Conservation (phyloP, 805 yeast genomes). For the Ascoidea asiatica region DNA sequence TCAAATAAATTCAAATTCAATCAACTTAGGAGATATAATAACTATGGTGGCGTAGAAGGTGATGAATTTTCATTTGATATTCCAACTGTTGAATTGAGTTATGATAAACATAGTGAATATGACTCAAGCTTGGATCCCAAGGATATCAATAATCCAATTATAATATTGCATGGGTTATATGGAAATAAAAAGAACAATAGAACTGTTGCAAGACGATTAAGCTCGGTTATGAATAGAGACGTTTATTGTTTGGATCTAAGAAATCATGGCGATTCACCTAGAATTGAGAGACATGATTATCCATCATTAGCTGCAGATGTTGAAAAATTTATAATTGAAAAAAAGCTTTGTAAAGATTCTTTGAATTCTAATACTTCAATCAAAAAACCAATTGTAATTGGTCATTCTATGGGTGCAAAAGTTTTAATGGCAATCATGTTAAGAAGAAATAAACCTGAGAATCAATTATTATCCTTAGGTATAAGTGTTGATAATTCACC, state of each 20-base stretch:
- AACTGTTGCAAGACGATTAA: constrained; percentile 53
- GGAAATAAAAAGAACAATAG: constrained; percentile 77
- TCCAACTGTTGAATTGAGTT: no score
- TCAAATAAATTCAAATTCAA: no score
- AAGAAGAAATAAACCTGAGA: constrained; percentile 48
- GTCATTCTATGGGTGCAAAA: constrained; percentile 92
- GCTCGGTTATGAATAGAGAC: constrained; percentile 34
- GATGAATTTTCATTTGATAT: no score
- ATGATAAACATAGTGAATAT: no score
- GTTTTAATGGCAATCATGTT: constrained; percentile 80
- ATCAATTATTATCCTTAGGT: constrained; percentile 43
- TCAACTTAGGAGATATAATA: no score
- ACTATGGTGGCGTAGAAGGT: no score
- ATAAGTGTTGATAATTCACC: constrained; percentile 90
- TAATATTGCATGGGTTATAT: constrained; percentile 80
- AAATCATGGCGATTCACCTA: constrained; percentile 92
- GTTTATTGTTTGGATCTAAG: constrained; percentile 67
- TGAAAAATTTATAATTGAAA: constrained; percentile 47
- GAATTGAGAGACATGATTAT: constrained; percentile 55
- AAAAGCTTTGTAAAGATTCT: constrained; percentile 19
- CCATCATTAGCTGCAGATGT: constrained; percentile 78
- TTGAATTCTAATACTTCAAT: no score
- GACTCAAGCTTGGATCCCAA: no score
- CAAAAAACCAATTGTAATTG: constrained; percentile 49
- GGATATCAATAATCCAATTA: no score